Evolutionary conservation across 495 filamentous ascomycete genomes (phyloP).

Genomic region (Tuber umbilicatum): DNA sequence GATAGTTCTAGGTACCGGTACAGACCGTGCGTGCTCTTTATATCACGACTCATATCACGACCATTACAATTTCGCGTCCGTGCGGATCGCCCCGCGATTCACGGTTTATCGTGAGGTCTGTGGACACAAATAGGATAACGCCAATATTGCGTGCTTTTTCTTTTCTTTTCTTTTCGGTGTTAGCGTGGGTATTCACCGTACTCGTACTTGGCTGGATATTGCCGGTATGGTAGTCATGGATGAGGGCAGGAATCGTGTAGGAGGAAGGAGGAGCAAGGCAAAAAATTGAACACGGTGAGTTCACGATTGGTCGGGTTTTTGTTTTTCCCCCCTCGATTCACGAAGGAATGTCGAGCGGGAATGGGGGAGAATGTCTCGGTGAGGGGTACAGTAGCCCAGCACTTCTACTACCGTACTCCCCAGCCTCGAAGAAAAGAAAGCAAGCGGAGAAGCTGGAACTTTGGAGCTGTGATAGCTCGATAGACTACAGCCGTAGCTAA

Average conservation of each 20-base stretch:
- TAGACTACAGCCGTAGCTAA: neutral
- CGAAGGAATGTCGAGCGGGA: neutral
- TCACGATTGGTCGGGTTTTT: neutral
- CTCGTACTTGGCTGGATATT: neutral
- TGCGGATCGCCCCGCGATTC: slow-evolving; percentile 1
- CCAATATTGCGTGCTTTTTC: neutral
- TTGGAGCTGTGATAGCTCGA: neutral
- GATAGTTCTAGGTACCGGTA: too few relatives aligned
- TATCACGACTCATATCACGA: neutral
- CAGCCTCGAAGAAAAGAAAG: neutral
- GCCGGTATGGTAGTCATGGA: neutral
- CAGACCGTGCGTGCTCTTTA: neutral
- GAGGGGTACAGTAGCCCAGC: neutral
- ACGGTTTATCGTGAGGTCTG: neutral
- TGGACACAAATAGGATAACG: neutral
- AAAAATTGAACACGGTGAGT: neutral
- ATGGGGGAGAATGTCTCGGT: neutral
- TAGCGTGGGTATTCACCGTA: too few relatives aligned
- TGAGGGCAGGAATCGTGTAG: neutral
- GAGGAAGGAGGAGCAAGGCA: neutral
- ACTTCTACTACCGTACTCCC: too few relatives aligned
- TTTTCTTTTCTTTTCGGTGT: neutral
- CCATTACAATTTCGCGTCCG: neutral
- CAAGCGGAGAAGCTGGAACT: neutral
- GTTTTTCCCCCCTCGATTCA: neutral